Conservation (phyloP, 805 yeast genomes). For the Sugiyamaella mastotermitis region DNA sequence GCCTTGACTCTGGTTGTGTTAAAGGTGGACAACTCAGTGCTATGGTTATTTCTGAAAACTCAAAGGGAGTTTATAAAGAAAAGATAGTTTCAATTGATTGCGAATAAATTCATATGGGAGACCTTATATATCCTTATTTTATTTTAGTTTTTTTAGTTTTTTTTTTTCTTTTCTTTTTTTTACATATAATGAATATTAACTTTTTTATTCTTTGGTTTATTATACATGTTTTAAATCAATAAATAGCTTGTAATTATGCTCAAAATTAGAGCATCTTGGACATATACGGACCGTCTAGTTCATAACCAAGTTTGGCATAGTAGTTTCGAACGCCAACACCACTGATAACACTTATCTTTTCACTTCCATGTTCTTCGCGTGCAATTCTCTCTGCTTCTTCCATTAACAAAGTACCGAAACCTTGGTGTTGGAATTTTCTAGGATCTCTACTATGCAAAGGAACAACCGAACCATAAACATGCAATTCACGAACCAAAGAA, state of each 20-base stretch:
- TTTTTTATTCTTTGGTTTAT: no score
- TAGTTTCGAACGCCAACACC: slow-evolving; percentile 98
- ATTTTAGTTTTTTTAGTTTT: no score
- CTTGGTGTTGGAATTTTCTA: slow-evolving; percentile 97
- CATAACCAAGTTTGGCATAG: slow-evolving; percentile 86
- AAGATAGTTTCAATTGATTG: slow-evolving; percentile 28
- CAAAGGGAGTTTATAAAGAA: slow-evolving; percentile 23
- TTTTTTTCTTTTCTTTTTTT: no score
- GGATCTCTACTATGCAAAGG: slow-evolving; percentile 97
- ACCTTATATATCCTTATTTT: not conserved
- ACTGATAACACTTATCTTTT: slow-evolving; percentile 86
- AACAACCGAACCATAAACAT: slow-evolving; percentile 95
- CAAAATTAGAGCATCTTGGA: slow-evolving; percentile 48
- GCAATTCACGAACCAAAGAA: slow-evolving; percentile 92
- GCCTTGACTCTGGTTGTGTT: slow-evolving; percentile 79
- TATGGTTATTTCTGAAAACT: slow-evolving; percentile 36
- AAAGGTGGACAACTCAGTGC: slow-evolving; percentile 68
- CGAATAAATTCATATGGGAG: slow-evolving; percentile 1
- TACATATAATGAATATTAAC: no score
- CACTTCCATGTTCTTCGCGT: slow-evolving; percentile 87
- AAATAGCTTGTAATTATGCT: no score
- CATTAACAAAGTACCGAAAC: slow-evolving; percentile 95
- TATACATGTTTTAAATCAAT: no score
- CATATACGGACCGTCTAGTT: slow-evolving; percentile 95
- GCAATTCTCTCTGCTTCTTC: slow-evolving; percentile 98